Conservation (phyloP, 352 stramenopile genomes). For the Globisporangium paroecandrum region DNA sequence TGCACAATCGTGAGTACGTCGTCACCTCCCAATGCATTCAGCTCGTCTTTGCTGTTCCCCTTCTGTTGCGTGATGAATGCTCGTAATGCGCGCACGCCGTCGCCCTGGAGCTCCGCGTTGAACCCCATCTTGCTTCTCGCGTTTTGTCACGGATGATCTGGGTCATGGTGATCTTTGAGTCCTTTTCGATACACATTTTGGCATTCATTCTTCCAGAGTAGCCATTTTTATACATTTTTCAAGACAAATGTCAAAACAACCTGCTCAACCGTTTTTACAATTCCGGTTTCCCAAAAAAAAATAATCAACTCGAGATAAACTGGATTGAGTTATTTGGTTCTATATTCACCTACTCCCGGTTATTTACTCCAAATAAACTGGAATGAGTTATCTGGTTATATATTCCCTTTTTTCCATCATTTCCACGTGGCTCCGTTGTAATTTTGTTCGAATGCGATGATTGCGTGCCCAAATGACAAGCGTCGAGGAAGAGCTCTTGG, state of each 20-base stretch:
- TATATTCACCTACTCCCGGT: not conserved
- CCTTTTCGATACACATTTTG: not conserved
- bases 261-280: not conserved
- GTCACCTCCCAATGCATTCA: not conserved
- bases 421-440: not conserved
- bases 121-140: slow-evolving; percentile 2
- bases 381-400: not conserved
- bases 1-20: slow-evolving; percentile 7
- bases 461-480: slow-evolving; percentile 9
- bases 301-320: not conserved
- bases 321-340: not conserved
- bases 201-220: not conserved
- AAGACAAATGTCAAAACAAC: not conserved
- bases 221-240: not conserved
- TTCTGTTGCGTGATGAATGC: slow-evolving; percentile 20
- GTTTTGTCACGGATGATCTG: not conserved
- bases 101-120: slow-evolving; percentile 23
- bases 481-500: not conserved
- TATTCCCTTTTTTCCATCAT: not conserved
- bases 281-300: not conserved
- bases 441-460: slow-evolving; percentile 4
- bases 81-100: slow-evolving; percentile 27
- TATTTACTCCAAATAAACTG: not conserved
- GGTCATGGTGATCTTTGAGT: too few relatives aligned
- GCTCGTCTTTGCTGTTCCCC: slow-evolving; percentile 4